These are phyloP conservation scores for Trichosporon faecale DNA, from an alignment of 1,284 basidiomycete genomes.

Conservation along the genomic window DNA sequence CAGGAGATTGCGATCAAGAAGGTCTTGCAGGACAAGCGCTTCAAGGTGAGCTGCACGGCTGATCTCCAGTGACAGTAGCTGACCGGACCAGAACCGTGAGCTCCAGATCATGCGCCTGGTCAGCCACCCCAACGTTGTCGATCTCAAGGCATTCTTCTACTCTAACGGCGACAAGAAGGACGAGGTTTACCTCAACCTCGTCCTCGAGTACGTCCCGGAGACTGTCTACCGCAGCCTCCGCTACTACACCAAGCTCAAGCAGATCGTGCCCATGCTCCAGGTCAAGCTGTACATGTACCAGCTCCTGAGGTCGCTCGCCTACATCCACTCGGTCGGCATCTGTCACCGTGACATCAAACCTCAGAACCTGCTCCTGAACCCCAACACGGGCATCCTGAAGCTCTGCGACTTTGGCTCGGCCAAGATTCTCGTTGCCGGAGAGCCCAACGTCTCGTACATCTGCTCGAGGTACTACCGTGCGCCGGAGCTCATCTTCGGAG, in stretches of 20 bases:
- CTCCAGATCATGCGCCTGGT: conserved; percentile 99
- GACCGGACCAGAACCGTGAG: conserved; percentile 83
- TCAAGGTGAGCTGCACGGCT: conserved; percentile 69
- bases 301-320: conserved; percentile 64
- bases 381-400: conserved; percentile 92
- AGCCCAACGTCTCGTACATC: conserved; percentile 99
- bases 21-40: conserved; percentile 98
- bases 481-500: conserved; percentile 98
- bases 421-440: conserved; percentile 95
- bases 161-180: conserved; percentile 98
- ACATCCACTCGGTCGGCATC: conserved; percentile 58
- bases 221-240: conserved; percentile 98
- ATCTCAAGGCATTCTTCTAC: conserved; percentile 98
- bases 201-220: conserved; percentile 98
- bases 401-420: conserved; percentile 98
- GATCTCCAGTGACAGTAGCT: background rate
- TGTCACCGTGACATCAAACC: conserved; percentile 99
- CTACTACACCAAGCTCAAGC: conserved; percentile 99
- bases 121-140: conserved; percentile 95
- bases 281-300: conserved; percentile 73
- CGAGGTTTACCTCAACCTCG: conserved; percentile 98
- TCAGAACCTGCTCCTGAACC: conserved; percentile 96
- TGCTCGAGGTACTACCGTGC: conserved; percentile 99
- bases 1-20: conserved; percentile 99
- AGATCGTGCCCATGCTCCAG: conserved; percentile 98